phyloP scores from a whole-genome alignment of 164 flowering plant species.

The Hamamelis virginiana region DNA sequence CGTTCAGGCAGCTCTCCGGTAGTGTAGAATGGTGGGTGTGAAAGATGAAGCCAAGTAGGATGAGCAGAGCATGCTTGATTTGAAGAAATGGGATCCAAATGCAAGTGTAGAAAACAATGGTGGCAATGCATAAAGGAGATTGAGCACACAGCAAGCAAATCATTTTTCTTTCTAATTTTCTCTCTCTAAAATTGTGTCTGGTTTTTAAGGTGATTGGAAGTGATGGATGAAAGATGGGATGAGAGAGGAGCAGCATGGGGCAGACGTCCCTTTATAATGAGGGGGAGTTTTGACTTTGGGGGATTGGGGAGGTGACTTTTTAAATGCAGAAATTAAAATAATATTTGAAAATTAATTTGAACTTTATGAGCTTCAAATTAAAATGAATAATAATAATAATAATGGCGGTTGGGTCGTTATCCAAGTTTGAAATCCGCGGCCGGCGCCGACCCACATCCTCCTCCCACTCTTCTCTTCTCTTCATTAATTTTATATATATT shows the following conservation, averaged over 20 bases:
- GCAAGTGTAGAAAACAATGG: constrained; percentile 39
- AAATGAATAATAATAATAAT: no score
- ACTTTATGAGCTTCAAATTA: no score
- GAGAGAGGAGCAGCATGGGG: neutral
- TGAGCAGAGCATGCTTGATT: constrained; percentile 18
- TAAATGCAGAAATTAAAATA: no score
- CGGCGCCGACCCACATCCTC: constrained; percentile 32
- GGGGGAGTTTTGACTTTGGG: no score
- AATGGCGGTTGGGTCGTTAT: no score
- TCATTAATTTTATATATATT: no score
- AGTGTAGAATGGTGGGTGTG: neutral
- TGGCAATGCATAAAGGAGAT: constrained; percentile 14
- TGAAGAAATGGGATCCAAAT: constrained; percentile 35
- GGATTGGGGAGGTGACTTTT: no score
- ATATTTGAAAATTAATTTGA: no score
- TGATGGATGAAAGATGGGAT: neutral
- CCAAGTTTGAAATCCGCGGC: constrained; percentile 13
- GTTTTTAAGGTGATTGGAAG: neutral
- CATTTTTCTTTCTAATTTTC: constrained; percentile 14
- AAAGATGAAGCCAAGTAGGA: constrained; percentile 2
- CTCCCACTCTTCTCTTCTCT: neutral
- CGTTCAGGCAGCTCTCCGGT: neutral
- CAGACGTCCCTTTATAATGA: no score
- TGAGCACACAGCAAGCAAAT: constrained; percentile 15
- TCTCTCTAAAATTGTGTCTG: neutral